A percentile compares a stretch with the other conserved stretches of the same genome.
Evolutionary conservation across 1,139 yeast species (phyloP).

Genomic region (Debaryomyces sp.): DNA sequence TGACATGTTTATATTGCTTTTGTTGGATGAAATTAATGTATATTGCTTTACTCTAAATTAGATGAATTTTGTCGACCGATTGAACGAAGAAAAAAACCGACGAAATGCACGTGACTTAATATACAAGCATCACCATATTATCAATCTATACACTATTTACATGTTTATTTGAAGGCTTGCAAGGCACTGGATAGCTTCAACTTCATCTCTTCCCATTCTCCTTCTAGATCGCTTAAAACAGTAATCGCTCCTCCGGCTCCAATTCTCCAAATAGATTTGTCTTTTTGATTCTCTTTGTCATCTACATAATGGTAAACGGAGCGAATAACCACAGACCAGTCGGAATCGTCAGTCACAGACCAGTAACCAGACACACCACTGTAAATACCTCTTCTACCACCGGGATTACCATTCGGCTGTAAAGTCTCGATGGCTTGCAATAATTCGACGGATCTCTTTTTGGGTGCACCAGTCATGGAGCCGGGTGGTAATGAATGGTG

Average conservation of each 20-base stretch:
- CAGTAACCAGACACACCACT: slow-evolving; percentile 97
- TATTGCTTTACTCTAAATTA: slow-evolving; percentile 5
- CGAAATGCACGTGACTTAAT: slow-evolving; percentile 7
- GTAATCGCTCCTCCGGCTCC: slow-evolving; percentile 99
- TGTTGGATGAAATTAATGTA: not conserved
- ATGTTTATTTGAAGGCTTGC: slow-evolving; percentile 51
- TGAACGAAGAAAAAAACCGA: slow-evolving; percentile 9
- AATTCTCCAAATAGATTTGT: slow-evolving; percentile 63
- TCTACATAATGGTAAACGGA: slow-evolving; percentile 70
- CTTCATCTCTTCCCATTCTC: slow-evolving; percentile 93
- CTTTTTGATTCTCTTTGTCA: slow-evolving; percentile 40
- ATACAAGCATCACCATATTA: not conserved
- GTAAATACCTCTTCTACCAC: slow-evolving; percentile 77
- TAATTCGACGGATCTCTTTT: slow-evolving; percentile 85
- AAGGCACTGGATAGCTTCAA: slow-evolving; percentile 79
- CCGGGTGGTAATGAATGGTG: slow-evolving; percentile 92
- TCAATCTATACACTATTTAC: not conserved
- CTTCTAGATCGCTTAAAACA: slow-evolving; percentile 74
- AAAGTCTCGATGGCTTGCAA: slow-evolving; percentile 54
- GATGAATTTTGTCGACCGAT: slow-evolving; percentile 8
- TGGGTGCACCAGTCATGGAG: slow-evolving; percentile 99
- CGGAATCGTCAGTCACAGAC: slow-evolving; percentile 86
- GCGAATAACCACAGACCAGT: slow-evolving; percentile 95
- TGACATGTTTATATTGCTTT: slow-evolving; percentile 40
- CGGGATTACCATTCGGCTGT: slow-evolving; percentile 42